Conservation (phyloP, 345 rosid species). For the Euclidium syriacum region DNA sequence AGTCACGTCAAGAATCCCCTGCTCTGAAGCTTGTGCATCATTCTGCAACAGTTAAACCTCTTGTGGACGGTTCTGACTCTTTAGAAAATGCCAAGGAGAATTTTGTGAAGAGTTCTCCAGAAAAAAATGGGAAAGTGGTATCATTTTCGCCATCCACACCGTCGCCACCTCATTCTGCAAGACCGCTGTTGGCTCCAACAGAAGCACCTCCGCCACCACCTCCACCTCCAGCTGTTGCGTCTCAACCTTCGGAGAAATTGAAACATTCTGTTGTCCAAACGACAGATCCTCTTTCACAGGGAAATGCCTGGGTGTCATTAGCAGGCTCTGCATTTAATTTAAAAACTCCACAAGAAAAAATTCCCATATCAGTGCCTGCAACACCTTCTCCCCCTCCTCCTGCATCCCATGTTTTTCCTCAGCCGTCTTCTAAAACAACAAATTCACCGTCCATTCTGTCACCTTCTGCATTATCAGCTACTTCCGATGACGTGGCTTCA, state of each 20-base stretch:
- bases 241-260: conserved; percentile 18
- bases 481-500: conserved; percentile 11
- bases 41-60: conserved; percentile 37
- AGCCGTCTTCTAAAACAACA: neutral
- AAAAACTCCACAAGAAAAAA: conserved; percentile 8
- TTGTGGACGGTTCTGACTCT: conserved; percentile 22
- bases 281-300: conserved; percentile 20
- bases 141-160: conserved; percentile 32
- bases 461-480: conserved; percentile 24
- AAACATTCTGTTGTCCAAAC: conserved; percentile 18
- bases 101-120: conserved; percentile 1
- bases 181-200: conserved; percentile 20
- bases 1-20: conserved; percentile 31
- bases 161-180: conserved; percentile 31
- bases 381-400: conserved; percentile 24
- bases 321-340: conserved; percentile 12
- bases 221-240: conserved; percentile 26
- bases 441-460: conserved; percentile 10
- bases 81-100: conserved; percentile 16
- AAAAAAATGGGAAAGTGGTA: conserved; percentile 20
- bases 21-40: conserved; percentile 28
- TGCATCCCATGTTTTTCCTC: conserved; percentile 9
- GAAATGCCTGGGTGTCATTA: conserved; percentile 27
- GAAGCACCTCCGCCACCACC: conserved; percentile 44
- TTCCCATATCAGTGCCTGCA: conserved; percentile 24